Evolutionary conservation across 768 basidiomycete genomes (phyloP).

Genomic region (Lactarius deliciosus): DNA sequence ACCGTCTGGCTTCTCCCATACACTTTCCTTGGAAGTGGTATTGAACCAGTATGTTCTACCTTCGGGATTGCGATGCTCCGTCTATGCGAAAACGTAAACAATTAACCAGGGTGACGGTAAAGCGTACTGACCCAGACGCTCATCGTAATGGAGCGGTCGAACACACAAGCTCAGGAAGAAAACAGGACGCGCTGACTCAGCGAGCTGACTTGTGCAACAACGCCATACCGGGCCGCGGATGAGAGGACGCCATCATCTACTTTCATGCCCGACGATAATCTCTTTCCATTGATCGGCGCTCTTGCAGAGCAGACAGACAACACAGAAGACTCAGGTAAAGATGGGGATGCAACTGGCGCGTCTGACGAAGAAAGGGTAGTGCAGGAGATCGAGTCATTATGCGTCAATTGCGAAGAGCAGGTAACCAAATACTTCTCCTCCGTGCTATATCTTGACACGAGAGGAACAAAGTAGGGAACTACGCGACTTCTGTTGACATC

Average conservation of each 20-base stretch:
- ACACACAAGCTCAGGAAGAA: background rate
- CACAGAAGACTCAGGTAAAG: slow-evolving; percentile 31
- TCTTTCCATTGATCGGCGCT: slow-evolving; percentile 61
- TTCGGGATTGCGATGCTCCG: slow-evolving; percentile 92
- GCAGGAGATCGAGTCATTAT: slow-evolving; percentile 85
- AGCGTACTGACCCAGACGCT: slow-evolving; percentile 23
- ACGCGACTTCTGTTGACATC: slow-evolving; percentile 88
- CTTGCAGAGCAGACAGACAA: slow-evolving; percentile 52
- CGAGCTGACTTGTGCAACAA: background rate
- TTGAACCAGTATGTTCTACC: slow-evolving; percentile 99
- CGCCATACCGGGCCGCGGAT: background rate
- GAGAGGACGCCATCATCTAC: background rate
- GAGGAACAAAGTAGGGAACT: slow-evolving; percentile 57
- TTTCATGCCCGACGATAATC: slow-evolving; percentile 33
- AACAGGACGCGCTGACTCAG: slow-evolving; percentile 22
- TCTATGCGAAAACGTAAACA: slow-evolving; percentile 44
- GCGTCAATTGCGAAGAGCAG: slow-evolving; percentile 92
- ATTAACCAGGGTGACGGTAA: background rate
- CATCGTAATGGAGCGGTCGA: slow-evolving; percentile 3
- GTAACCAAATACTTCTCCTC: slow-evolving; percentile 43
- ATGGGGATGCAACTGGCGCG: background rate
- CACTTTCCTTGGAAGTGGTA: slow-evolving; percentile 80
- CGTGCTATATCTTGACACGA: slow-evolving; percentile 1
- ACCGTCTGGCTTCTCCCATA: slow-evolving; percentile 99
- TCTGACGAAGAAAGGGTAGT: slow-evolving; percentile 61